Conservation (phyloP, 1,284 basidiomycete species). For the Leccinum fallax region DNA sequence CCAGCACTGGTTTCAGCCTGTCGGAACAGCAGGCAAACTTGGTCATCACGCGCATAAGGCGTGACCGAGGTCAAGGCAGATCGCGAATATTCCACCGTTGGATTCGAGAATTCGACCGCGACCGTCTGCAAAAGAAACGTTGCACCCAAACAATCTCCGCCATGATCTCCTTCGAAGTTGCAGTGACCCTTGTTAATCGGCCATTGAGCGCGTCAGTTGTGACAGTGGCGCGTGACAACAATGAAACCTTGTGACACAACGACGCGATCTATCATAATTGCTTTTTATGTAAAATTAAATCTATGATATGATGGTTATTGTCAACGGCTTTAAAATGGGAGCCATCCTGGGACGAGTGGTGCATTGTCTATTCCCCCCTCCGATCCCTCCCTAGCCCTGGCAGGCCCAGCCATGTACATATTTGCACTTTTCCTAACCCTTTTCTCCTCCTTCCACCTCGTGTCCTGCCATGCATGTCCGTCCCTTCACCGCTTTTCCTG, state of each 20-base stretch:
- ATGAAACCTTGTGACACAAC: conserved; percentile 13
- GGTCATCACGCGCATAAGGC: conserved; percentile 16
- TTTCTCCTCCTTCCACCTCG: conserved; percentile 9
- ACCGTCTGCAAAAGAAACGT: conserved; percentile 2
- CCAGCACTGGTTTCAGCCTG: conserved; percentile 11
- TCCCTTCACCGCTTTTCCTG: background rate
- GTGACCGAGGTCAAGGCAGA: conserved; percentile 4
- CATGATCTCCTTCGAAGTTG: background rate
- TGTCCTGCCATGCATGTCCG: conserved; percentile 20
- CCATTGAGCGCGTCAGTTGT: background rate
- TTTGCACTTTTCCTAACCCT: conserved; percentile 2
- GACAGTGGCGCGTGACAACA: conserved; percentile 1
- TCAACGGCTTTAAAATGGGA: background rate
- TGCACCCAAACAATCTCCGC: conserved; percentile 22
- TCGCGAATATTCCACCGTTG: conserved; percentile 4
- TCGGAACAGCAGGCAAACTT: background rate
- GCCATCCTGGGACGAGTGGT: background rate
- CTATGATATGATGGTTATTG: background rate
- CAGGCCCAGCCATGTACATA: conserved; percentile 26
- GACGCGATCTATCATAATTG: background rate
- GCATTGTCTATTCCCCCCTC: background rate
- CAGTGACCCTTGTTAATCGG: background rate
- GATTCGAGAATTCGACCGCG: conserved; percentile 11
- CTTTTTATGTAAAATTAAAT: too few relatives aligned
- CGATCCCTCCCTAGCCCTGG: conserved; percentile 7